Conservation (phyloP, 805 yeast genomes). For the Starmerella gropengiesseri region DNA sequence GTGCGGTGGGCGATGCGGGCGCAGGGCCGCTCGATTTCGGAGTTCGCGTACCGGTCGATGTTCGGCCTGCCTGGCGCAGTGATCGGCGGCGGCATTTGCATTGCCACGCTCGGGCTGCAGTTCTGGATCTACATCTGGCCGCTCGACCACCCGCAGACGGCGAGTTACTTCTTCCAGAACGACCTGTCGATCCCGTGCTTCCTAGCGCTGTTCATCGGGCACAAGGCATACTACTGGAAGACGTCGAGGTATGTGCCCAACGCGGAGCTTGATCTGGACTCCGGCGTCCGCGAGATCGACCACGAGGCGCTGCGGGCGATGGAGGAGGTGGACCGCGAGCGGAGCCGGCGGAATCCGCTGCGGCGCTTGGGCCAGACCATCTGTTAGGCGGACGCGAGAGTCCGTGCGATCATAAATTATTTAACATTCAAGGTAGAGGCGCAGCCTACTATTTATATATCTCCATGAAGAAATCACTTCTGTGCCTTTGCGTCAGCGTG, state of each 20-base stretch:
- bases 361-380: conserved; percentile 11
- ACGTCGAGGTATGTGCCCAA: conserved; percentile 36
- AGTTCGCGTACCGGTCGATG: conserved; percentile 56
- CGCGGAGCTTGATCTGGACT: conserved; percentile 46
- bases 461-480: no score
- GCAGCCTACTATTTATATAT: no score
- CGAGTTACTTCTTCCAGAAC: conserved; percentile 32
- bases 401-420: no score
- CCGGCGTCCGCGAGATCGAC: conserved; percentile 52
- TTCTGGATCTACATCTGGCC: conserved; percentile 79
- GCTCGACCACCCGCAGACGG: conserved; percentile 30
- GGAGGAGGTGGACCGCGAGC: conserved; percentile 42
- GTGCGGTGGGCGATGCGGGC: conserved; percentile 49
- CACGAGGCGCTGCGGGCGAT: conserved; percentile 43
- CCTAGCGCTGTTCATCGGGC: conserved; percentile 19
- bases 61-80: conserved; percentile 59
- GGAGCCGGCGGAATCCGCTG: conserved; percentile 28
- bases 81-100: conserved; percentile 48
- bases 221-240: conserved; percentile 25
- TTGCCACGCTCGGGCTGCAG: conserved; percentile 58
- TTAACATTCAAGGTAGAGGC: conserved; percentile 1
- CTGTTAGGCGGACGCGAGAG: no score
- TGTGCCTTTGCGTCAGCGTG: neutral
- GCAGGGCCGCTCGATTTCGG: conserved; percentile 60
- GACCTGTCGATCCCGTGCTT: conserved; percentile 35